These are phyloP conservation scores for Coemansia aciculifera DNA, from an alignment of 192 early-diverging fungal genomes.

Conservation along the genomic window DNA sequence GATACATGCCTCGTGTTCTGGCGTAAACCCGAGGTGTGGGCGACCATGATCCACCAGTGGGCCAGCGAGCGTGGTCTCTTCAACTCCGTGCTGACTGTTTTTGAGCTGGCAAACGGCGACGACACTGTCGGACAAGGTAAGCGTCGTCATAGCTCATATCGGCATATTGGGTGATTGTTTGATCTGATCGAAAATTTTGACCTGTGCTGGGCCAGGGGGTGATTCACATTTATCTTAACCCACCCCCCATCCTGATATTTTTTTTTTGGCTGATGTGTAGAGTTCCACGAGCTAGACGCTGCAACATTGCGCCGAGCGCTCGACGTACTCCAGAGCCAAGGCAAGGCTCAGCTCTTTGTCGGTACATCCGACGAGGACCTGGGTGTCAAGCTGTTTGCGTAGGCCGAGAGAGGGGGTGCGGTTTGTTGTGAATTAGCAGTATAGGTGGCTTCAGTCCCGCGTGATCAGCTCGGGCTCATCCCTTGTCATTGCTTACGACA, in stretches of 20 bases:
- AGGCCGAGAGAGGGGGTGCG: neutral
- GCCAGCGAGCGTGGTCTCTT: conserved; percentile 72
- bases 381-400: conserved; percentile 84
- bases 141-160: conserved; percentile 3
- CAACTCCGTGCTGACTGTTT: conserved; percentile 82
- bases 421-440: neutral
- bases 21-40: conserved; percentile 92
- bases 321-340: conserved; percentile 78
- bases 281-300: conserved; percentile 78
- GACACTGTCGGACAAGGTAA: conserved; percentile 71
- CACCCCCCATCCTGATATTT: neutral
- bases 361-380: conserved; percentile 62
- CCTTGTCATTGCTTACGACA: neutral
- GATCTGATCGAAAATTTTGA: conserved; percentile 14
- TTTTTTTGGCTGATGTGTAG: conserved; percentile 44
- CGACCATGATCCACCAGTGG: conserved; percentile 76
- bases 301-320: conserved; percentile 71
- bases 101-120: conserved; percentile 88
- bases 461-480: neutral
- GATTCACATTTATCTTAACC: neutral
- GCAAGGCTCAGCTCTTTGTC: conserved; percentile 79
- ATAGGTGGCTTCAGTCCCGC: neutral
- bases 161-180: neutral
- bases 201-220: conserved; percentile 4
- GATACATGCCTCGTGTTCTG: conserved; percentile 74